Evolutionary conservation across 176 grass and related monocot genomes (phyloP).

Genomic region (Elymus sibiricus): DNA sequence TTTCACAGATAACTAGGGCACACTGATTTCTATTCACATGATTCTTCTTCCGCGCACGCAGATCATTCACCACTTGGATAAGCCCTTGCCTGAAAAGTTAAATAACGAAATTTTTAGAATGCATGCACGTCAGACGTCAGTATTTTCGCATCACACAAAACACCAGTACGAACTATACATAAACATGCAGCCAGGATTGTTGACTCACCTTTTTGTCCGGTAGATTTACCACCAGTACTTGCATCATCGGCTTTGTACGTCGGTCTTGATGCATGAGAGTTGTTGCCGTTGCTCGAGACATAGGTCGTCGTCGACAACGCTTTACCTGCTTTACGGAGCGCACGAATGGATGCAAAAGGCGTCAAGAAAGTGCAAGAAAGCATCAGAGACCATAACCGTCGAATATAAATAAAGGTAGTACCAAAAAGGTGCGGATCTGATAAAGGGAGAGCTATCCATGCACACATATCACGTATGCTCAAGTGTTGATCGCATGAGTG

Average conservation of each 20-base stretch:
- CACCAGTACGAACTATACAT: not conserved
- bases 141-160: not conserved
- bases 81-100: not conserved
- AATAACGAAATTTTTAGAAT: not conserved
- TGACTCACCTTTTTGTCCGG: not conserved
- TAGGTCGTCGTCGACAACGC: not conserved
- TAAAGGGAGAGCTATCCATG: not conserved
- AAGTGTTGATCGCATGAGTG: not conserved
- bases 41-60: not conserved
- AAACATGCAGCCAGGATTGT: not conserved
- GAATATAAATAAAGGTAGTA: no score
- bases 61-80: not conserved
- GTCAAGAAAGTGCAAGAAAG: not conserved
- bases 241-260: not conserved
- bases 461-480: not conserved
- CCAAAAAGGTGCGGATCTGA: no score
- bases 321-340: not conserved
- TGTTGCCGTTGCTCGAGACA: no score
- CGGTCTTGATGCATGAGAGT: not conserved
- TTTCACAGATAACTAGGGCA: no score
- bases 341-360: not conserved
- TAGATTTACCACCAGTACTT: not conserved
- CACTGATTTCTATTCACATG: not conserved
- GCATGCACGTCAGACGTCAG: no score
- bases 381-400: no score